These are phyloP conservation scores for Coemansia sp. DNA, from an alignment of 371 early-diverging fungal genomes.

Conservation along the genomic window DNA sequence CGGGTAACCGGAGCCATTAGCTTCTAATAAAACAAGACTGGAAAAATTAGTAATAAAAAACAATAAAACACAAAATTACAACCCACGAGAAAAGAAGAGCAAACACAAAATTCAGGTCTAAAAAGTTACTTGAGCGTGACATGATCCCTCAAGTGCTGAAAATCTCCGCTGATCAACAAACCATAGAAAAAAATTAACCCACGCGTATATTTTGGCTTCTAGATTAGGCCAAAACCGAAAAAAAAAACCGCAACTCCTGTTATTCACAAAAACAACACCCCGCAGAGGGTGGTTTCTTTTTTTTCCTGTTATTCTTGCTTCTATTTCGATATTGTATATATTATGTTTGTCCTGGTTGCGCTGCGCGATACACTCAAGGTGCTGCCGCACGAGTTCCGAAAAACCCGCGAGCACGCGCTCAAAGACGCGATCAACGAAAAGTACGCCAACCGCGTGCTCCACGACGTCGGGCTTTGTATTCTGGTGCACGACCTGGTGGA, in stretches of 20 bases:
- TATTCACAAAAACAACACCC: too few relatives aligned
- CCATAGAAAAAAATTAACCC: too few relatives aligned
- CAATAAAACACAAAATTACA: neutral
- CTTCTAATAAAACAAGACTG: neutral
- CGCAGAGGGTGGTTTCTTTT: too few relatives aligned
- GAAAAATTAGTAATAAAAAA: neutral
- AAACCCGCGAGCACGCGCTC: constrained; percentile 71
- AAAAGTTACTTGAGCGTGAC: too few relatives aligned
- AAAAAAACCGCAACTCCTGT: too few relatives aligned
- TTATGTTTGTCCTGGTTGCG: constrained; percentile 82
- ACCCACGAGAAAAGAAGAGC: too few relatives aligned
- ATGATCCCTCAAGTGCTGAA: too few relatives aligned
- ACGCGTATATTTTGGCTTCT: too few relatives aligned
- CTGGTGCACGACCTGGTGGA: constrained; percentile 77
- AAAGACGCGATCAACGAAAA: constrained; percentile 87
- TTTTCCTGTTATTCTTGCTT: too few relatives aligned
- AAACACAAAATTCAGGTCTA: too few relatives aligned
- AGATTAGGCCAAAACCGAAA: too few relatives aligned
- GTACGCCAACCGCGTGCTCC: constrained; percentile 90
- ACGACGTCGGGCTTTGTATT: constrained; percentile 89
- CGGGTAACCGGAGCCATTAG: constrained; percentile 25
- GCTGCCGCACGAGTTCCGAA: constrained; percentile 73
- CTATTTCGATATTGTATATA: neutral
- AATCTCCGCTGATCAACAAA: too few relatives aligned
- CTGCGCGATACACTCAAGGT: constrained; percentile 84